Evolutionary conservation across 306 rosid species (phyloP).

Genomic region (Cucurbita maxima): DNA sequence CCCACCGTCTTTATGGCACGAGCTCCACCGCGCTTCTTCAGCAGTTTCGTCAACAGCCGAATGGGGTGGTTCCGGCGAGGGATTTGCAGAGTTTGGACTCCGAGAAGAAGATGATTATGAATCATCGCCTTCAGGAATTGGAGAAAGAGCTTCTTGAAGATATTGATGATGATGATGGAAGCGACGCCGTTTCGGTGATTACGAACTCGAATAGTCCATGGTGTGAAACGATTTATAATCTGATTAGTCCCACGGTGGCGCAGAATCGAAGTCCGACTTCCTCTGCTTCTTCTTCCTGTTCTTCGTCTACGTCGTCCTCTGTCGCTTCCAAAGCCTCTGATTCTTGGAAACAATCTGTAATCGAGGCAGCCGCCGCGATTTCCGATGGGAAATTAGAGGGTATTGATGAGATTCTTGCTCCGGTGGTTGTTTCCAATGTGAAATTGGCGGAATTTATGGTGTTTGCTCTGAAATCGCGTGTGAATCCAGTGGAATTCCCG

Average conservation of each 20-base stretch:
- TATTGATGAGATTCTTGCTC: conserved; percentile 49
- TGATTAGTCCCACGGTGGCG: conserved; percentile 20
- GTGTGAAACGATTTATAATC: conserved; percentile 69
- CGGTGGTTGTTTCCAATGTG: conserved; percentile 20
- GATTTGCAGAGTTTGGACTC: conserved; percentile 20
- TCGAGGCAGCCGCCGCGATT: conserved; percentile 75
- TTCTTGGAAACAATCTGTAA: conserved; percentile 39
- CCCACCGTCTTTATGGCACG: not conserved
- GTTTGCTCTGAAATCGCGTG: conserved; percentile 45
- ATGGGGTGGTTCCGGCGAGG: not conserved
- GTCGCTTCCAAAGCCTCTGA: conserved; percentile 37
- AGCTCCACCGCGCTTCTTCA: conserved; percentile 12
- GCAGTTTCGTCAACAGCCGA: conserved; percentile 34
- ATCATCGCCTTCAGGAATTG: conserved; percentile 48
- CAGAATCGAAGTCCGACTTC: conserved; percentile 40
- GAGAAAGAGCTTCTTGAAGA: conserved; percentile 80
- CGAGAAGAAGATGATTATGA: conserved; percentile 36
- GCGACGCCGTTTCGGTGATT: conserved; percentile 45
- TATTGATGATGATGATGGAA: conserved; percentile 44
- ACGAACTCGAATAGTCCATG: conserved; percentile 42
- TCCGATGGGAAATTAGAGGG: conserved; percentile 48
- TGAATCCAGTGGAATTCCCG: conserved; percentile 30
- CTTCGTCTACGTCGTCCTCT: conserved; percentile 41
- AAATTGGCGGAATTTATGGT: conserved; percentile 31
- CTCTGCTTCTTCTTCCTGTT: conserved; percentile 34